A percentile compares a stretch with the other conserved stretches of the same genome.
phyloP scores from a whole-genome alignment of 108 stramenopile species.

The Stephanodiscus minutulus region DNA sequence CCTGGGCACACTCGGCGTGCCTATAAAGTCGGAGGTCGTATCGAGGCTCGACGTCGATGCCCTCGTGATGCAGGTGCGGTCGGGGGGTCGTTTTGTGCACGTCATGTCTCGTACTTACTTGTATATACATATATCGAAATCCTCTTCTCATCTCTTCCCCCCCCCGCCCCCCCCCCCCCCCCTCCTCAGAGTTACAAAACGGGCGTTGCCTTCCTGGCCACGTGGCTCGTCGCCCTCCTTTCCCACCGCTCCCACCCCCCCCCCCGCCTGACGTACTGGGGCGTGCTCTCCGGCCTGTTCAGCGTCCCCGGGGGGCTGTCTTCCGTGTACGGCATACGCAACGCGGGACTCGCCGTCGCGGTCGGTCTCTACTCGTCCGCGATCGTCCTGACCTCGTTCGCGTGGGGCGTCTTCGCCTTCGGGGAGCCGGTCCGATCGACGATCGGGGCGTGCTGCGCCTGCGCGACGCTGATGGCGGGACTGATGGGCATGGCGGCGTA shows the following conservation, averaged over 20 bases:
- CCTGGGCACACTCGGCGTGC: constrained; percentile 71
- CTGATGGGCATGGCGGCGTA: constrained; percentile 39
- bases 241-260: constrained; percentile 23
- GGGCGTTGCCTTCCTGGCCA: constrained; percentile 71
- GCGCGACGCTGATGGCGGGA: constrained; percentile 25
- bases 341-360: constrained; percentile 72
- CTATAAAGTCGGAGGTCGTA: constrained; percentile 54
- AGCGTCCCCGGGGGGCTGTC: constrained; percentile 66
- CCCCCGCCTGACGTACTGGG: constrained; percentile 73
- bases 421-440: constrained; percentile 46
- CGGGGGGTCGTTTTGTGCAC: no score
- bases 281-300: constrained; percentile 70
- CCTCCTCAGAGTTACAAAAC: constrained; percentile 32
- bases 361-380: constrained; percentile 72
- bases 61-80: constrained; percentile 53
- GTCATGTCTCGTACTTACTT: background rate
- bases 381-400: constrained; percentile 69
- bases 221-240: constrained; percentile 53
- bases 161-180: background rate
- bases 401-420: constrained; percentile 64
- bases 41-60: constrained; percentile 58
- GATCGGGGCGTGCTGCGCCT: constrained; percentile 28
- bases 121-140: background rate
- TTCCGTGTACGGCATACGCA: constrained; percentile 64
- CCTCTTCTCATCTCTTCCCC: no score